phyloP scores from a whole-genome alignment of 2,329 filamentous ascomycete species.

The Grosmannia huntii region DNA sequence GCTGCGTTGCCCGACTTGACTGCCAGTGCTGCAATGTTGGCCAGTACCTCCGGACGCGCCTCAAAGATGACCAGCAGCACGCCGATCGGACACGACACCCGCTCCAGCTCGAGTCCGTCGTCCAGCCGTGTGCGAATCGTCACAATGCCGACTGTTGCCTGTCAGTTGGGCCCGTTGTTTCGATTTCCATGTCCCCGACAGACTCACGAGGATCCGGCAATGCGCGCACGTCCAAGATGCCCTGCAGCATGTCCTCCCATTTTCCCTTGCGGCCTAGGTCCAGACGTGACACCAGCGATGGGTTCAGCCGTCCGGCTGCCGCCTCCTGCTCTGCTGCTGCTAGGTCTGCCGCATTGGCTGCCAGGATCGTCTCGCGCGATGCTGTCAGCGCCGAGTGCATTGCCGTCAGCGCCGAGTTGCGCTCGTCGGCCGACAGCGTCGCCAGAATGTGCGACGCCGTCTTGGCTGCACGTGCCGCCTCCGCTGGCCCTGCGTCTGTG shows the following conservation, averaged over 20 bases:
- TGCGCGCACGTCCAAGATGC: conserved; percentile 75
- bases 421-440: conserved; percentile 58
- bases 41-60: conserved; percentile 92
- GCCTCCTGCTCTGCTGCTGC: conserved; percentile 56
- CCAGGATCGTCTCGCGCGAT: conserved; percentile 63
- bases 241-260: conserved; percentile 95
- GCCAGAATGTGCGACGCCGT: conserved; percentile 72
- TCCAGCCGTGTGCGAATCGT: conserved; percentile 77
- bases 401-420: conserved; percentile 73
- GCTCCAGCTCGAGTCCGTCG: conserved; percentile 71
- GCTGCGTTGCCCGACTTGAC: conserved; percentile 97
- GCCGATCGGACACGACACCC: conserved; percentile 87
- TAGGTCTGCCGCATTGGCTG: conserved; percentile 77
- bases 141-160: conserved; percentile 60
- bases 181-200: neutral
- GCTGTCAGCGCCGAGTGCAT: conserved; percentile 66
- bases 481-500: conserved; percentile 67
- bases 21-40: conserved; percentile 89
- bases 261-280: conserved; percentile 81
- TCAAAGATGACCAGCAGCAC: conserved; percentile 98
- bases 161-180: neutral
- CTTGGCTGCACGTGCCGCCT: conserved; percentile 68
- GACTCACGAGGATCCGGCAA: conserved; percentile 72
- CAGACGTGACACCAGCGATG: conserved; percentile 75
- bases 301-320: conserved; percentile 60